Conservation (phyloP, 2,329 filamentous ascomycete genomes). For the Ophiobolus disseminans region DNA sequence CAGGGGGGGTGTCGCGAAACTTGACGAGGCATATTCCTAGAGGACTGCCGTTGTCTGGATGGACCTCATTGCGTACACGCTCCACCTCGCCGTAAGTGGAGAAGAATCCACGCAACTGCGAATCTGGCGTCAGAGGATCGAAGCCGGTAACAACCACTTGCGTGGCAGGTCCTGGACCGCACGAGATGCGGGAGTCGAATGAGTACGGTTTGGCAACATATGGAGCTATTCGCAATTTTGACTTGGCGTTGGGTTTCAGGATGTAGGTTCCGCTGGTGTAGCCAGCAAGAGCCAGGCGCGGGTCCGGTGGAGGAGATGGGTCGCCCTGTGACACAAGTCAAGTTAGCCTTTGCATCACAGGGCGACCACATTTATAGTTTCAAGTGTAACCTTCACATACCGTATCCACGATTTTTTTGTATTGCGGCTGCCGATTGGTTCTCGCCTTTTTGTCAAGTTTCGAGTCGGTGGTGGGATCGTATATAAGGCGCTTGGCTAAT, state of each 20-base stretch:
- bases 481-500: slow-evolving; percentile 66
- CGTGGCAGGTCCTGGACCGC: slow-evolving; percentile 86
- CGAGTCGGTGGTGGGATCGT: slow-evolving; percentile 69
- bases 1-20: slow-evolving; percentile 74
- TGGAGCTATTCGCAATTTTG: slow-evolving; percentile 72
- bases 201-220: slow-evolving; percentile 83
- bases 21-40: slow-evolving; percentile 91
- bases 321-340: slow-evolving; percentile 69
- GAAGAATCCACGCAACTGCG: slow-evolving; percentile 78
- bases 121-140: slow-evolving; percentile 84
- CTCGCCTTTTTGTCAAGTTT: slow-evolving; percentile 60
- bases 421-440: slow-evolving; percentile 56
- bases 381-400: slow-evolving; percentile 47
- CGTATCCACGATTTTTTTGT: slow-evolving; percentile 59
- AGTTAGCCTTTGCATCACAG: slow-evolving; percentile 52
- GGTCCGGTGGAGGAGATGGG: slow-evolving; percentile 80
- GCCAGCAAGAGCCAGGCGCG: slow-evolving; percentile 73
- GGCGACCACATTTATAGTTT: slow-evolving; percentile 46
- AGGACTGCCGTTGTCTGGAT: slow-evolving; percentile 92
- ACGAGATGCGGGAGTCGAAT: slow-evolving; percentile 82
- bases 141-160: slow-evolving; percentile 97
- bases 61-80: slow-evolving; percentile 90
- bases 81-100: slow-evolving; percentile 85
- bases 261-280: slow-evolving; percentile 61
- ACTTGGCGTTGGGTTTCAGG: slow-evolving; percentile 66